These are phyloP conservation scores for Diaporthe sp. DNA, from an alignment of 2,329 filamentous ascomycete genomes.

Conservation along the genomic window DNA sequence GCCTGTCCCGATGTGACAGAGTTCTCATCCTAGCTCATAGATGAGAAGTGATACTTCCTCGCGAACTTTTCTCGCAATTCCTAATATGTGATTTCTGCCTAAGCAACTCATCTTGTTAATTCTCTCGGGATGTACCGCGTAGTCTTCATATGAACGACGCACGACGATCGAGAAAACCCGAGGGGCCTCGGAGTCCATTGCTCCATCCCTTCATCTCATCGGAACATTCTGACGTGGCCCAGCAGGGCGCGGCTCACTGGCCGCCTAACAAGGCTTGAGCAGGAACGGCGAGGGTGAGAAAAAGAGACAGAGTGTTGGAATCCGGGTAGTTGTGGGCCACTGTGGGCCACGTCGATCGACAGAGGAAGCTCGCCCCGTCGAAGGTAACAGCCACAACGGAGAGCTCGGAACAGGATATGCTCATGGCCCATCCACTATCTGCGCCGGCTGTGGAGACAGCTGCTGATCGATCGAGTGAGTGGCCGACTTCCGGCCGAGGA, in stretches of 20 bases:
- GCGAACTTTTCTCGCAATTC: no score
- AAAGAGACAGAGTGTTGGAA: neutral
- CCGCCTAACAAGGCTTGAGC: neutral
- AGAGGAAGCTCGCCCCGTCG: neutral
- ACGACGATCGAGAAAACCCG: neutral
- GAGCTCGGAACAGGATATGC: conserved; percentile 1
- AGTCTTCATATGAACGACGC: neutral
- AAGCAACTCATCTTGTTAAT: neutral
- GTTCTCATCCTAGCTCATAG: neutral
- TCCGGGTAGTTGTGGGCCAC: neutral
- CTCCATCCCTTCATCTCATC: neutral
- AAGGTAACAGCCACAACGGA: conserved; percentile 10
- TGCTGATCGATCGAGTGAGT: conserved; percentile 7
- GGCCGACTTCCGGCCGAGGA: conserved; percentile 13
- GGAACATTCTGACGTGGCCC: neutral
- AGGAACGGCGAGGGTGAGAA: neutral
- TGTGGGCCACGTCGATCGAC: conserved; percentile 4
- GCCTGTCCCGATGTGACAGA: neutral
- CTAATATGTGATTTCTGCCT: neutral
- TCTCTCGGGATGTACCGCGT: neutral
- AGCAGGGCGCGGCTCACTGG: no score
- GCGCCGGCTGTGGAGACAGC: neutral
- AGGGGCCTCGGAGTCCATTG: neutral
- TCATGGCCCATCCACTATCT: neutral
- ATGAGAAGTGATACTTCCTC: neutral